These are phyloP conservation scores for Talaromyces liani DNA, from an alignment of 495 filamentous ascomycete genomes.

Conservation along the genomic window DNA sequence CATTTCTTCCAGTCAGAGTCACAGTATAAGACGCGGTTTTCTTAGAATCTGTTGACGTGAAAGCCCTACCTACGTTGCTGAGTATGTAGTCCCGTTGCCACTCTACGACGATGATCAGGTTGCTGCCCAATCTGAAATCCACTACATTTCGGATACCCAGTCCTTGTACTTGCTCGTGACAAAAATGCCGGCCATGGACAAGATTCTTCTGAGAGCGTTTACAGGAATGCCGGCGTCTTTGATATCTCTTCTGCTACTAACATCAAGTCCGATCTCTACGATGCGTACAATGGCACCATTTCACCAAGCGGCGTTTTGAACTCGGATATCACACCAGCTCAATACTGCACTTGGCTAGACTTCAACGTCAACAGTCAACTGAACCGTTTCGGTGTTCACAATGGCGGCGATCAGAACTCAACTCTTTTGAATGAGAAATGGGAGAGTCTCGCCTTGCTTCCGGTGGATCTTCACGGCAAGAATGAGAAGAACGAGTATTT, in stretches of 20 bases:
- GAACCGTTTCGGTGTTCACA: slow-evolving; percentile 60
- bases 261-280: slow-evolving; percentile 50
- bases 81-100: slow-evolving; percentile 65
- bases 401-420: slow-evolving; percentile 51
- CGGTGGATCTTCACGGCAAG: slow-evolving; percentile 41
- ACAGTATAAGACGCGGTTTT: too few species aligned
- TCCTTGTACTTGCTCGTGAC: slow-evolving; percentile 65
- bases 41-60: too few species aligned
- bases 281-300: slow-evolving; percentile 43
- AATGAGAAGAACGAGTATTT: slow-evolving; percentile 53
- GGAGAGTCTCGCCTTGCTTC: slow-evolving; percentile 63
- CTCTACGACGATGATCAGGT: slow-evolving; percentile 43
- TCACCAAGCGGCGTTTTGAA: slow-evolving; percentile 48
- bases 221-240: slow-evolving; percentile 70
- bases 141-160: slow-evolving; percentile 52
- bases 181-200: slow-evolving; percentile 53
- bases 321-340: slow-evolving; percentile 48
- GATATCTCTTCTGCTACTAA: slow-evolving; percentile 59
- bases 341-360: slow-evolving; percentile 65
- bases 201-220: slow-evolving; percentile 44
- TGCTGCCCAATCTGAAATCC: slow-evolving; percentile 69
- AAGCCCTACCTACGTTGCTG: slow-evolving; percentile 42
- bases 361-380: slow-evolving; percentile 66
- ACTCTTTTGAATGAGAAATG: slow-evolving; percentile 72
- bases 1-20: too few species aligned